Evolutionary conservation across 1,284 basidiomycete genomes (phyloP).

Genomic region (Ceratobasidium theobromae): DNA sequence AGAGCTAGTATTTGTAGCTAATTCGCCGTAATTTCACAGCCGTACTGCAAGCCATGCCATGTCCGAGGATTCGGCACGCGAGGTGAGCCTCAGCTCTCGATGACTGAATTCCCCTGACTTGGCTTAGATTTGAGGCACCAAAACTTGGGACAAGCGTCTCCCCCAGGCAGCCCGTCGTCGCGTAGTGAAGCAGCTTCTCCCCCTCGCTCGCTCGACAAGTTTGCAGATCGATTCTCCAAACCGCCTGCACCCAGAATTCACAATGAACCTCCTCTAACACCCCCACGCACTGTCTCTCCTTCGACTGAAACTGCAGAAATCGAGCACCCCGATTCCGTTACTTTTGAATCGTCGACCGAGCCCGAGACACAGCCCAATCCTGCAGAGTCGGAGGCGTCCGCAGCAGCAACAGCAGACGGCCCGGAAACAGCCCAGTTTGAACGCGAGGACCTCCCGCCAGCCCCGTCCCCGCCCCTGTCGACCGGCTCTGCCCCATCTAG

Average conservation of each 20-base stretch:
- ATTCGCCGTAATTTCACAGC: constrained; percentile 45
- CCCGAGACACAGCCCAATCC: background rate
- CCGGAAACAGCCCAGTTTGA: background rate
- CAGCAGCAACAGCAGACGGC: background rate
- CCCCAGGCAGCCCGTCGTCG: constrained; percentile 53
- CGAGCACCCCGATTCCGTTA: constrained; percentile 11
- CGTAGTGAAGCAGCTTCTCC: constrained; percentile 38
- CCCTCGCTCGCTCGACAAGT: constrained; percentile 28
- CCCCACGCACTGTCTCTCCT: constrained; percentile 29
- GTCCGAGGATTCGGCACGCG: constrained; percentile 65
- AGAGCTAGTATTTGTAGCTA: constrained; percentile 28
- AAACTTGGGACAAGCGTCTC: constrained; percentile 47
- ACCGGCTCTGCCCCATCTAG: background rate
- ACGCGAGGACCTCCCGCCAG: background rate
- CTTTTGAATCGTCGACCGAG: constrained; percentile 1
- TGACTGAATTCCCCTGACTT: background rate
- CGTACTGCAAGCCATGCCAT: constrained; percentile 76
- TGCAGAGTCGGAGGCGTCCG: background rate
- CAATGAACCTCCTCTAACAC: constrained; percentile 34
- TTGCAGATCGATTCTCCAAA: constrained; percentile 30
- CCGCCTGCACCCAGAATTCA: constrained; percentile 32
- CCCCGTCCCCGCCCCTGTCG: background rate
- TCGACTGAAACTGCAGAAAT: constrained; percentile 18
- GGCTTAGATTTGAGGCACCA: constrained; percentile 65
- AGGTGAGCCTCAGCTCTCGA: constrained; percentile 32